Evolutionary conservation across 2,329 filamentous ascomycete species (phyloP).

Genomic region (Paramyrothecium roridum): DNA sequence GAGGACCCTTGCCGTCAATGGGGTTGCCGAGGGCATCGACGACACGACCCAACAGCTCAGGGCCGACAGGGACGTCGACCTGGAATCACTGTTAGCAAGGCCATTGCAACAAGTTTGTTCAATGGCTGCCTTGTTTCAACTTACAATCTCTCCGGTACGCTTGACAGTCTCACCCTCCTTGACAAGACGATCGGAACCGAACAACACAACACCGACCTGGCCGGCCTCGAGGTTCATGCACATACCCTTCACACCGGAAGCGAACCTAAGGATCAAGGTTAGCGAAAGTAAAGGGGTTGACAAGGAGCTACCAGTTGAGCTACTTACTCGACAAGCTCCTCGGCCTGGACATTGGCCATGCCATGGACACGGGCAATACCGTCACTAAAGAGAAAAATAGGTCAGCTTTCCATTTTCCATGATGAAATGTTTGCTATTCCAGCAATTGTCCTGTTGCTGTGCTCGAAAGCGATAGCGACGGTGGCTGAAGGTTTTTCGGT

Average conservation of each 20-base stretch:
- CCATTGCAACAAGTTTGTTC: background rate
- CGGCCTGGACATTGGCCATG: conserved; percentile 99
- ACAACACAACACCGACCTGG: conserved; percentile 99
- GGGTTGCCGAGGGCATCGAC: conserved; percentile 98
- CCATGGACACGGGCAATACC: conserved; percentile 99
- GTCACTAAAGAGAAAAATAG: conserved; percentile 63
- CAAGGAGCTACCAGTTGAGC: conserved; percentile 63
- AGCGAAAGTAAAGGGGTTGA: conserved; percentile 1
- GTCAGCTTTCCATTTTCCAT: conserved; percentile 18
- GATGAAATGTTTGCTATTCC: background rate
- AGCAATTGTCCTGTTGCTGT: background rate
- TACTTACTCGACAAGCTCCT: conserved; percentile 99
- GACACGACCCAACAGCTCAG: conserved; percentile 93
- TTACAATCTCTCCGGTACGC: conserved; percentile 98
- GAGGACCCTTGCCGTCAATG: conserved; percentile 97
- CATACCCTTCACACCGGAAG: conserved; percentile 99
- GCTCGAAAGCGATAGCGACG: background rate
- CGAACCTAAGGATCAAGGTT: conserved; percentile 66
- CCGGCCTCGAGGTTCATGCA: conserved; percentile 99
- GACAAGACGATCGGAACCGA: conserved; percentile 99
- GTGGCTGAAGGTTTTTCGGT: background rate
- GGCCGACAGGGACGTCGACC: conserved; percentile 95
- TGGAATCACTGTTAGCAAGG: conserved; percentile 35
- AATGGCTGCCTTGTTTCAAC: conserved; percentile 32
- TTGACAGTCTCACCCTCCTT: conserved; percentile 99